phyloP scores from a whole-genome alignment of 2,329 filamentous ascomycete genomes.

The Colletotrichum sp. region DNA sequence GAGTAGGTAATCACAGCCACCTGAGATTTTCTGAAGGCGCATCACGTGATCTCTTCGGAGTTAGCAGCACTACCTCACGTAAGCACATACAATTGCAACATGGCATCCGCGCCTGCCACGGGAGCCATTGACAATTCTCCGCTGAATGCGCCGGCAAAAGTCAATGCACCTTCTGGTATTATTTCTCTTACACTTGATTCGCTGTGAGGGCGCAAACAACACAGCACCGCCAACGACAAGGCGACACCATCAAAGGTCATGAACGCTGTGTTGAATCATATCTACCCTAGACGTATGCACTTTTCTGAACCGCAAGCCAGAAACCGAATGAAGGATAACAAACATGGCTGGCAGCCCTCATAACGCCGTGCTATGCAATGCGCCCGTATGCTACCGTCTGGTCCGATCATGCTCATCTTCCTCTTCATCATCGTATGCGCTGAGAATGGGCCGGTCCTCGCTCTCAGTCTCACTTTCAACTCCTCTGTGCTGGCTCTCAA shows the following conservation, averaged over 20 bases:
- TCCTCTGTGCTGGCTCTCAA: conserved; percentile 30
- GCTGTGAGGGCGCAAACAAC: neutral
- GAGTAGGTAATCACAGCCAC: neutral
- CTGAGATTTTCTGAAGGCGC: neutral
- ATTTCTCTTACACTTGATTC: conserved; percentile 3
- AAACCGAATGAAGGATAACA: neutral
- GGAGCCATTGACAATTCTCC: neutral
- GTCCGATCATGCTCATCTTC: conserved; percentile 18
- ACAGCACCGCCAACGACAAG: neutral
- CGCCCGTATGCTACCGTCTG: neutral
- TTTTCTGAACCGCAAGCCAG: neutral
- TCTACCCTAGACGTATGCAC: neutral
- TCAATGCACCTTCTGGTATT: neutral
- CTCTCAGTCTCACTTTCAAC: conserved; percentile 27
- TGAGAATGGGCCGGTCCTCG: conserved; percentile 39
- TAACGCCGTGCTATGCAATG: conserved; percentile 29
- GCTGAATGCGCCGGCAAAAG: neutral
- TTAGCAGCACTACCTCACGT: neutral
- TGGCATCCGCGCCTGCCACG: neutral
- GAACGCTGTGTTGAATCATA: neutral
- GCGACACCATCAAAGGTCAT: neutral
- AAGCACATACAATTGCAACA: neutral
- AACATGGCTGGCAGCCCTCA: conserved; percentile 7
- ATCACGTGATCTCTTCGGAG: neutral
- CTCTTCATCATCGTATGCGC: conserved; percentile 37